Base-by-base conservation (phyloP, 106 monocot species). In the Dioscorea alata region DNA sequence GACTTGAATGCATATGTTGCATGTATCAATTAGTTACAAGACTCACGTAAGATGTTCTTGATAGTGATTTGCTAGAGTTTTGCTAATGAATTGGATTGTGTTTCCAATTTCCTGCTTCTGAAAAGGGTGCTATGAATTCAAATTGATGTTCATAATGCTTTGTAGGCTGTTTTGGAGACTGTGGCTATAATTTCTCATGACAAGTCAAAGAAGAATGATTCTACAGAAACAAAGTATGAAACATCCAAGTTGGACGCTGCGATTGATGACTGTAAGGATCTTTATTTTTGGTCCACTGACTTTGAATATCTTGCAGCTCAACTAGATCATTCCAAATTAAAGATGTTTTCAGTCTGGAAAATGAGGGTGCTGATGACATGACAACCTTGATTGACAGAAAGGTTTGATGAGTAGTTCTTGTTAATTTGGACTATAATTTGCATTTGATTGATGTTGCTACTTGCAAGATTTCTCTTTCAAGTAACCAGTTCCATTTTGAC, bases 151-250 rank as follows among this genome's bases (percentile, higher is more conserved):
- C 8, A n/a, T 20, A 49, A 22, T 79, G 18, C 12, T 61, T 77
- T 79, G 12, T 76, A 97, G 92, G 92, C 82, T 77, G 82, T 83
- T 74, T 73, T 90, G 83, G 92, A 97, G 77, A 97, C 97, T 48
- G 97, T 97, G 60, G 92, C 92, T 61, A 63, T 97, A 62, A 81
- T 97, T 79, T 74, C 83, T 76, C 96, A 92, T 85, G 96, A 97
- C 65, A 97, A 89, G 73, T 16, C 58, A 33, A 90, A 85, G 71
- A 94, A 90, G 71, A 97, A 97, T 87, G 89, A 86, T 53, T 83
- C 92, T 16, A 23, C 65, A 4, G 67, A 57, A 22, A 28, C 66
- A 67, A 92, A 87, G 97, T 97, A 92, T 75, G 83, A 42, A 33
- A 64, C n/a, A 60, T 25, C 7, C 23, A 49, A 32, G 61, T 33